Base-by-base conservation (phyloP, 257 asterid species). In the Petrea volubilis region DNA sequence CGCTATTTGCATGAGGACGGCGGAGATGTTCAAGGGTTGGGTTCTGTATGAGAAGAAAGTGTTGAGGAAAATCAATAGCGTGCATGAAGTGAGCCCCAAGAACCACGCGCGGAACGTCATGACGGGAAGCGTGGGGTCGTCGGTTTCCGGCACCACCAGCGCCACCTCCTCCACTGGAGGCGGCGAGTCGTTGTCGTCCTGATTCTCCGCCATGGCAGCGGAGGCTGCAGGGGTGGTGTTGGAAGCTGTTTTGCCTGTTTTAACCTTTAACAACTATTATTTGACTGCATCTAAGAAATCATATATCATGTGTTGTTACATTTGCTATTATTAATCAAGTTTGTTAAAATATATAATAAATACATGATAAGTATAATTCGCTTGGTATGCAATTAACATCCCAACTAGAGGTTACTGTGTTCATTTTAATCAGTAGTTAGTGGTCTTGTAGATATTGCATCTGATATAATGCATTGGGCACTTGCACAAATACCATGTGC, bases 91-190 rank as follows among this genome's bases (percentile, higher is more conserved):
- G 10, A 47, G 55, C 0, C 55, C 55, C 55, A 47, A 47, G 55
- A 47, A 47, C 55, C 55, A 47, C 24, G 55, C 55, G 55, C 55
- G 55, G 55, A 47, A 47, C 17, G 55, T 47, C 55, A 47, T 47
- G 24, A 47, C 55, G 23, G 55, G 55, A 10, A 47, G 55, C 5
- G 55, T 17, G 55, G 55, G 24, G 55, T 47, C 55, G 55, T 47
- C 55, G 24, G 55, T 47, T 47, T 47, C 55, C 9, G 55, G 55
- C 25, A 47, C 55, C 9, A 47, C 55, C 25, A 47, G 55, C 55
- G 55, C 25, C 25, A 47, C 55, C 55, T 47, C 55, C 55, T 47
- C 55, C 55, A 40, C 46, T 3, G 46, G 15, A 13, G 31, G 29
- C 31, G 2, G 58, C 14, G 14, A 29, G 13, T 51, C 58, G 5